phyloP scores from a whole-genome alignment of 306 rosid species.

The Fagus sylvatica region DNA sequence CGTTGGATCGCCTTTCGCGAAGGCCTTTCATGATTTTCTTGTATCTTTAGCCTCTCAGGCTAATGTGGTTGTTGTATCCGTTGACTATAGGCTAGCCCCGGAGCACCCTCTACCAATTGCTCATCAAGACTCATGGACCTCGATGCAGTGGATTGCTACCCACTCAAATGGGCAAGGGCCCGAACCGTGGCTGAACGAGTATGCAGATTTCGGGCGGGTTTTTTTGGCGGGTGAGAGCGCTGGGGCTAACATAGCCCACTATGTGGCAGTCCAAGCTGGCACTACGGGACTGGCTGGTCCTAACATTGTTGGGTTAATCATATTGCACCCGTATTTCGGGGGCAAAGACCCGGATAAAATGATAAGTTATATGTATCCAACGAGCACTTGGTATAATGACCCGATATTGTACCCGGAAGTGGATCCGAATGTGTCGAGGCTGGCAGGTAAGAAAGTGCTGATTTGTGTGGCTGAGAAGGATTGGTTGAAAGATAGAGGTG shows the following conservation, averaged over 20 bases:
- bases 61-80: conserved; percentile 16
- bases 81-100: conserved; percentile 33
- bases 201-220: conserved; percentile 26
- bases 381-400: conserved; percentile 18
- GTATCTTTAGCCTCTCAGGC: conserved; percentile 9
- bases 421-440: conserved; percentile 8
- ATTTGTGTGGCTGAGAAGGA: conserved; percentile 34
- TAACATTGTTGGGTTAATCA: conserved; percentile 8
- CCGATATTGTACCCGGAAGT: conserved; percentile 15
- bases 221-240: conserved; percentile 33
- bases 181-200: conserved; percentile 32
- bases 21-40: not conserved
- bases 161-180: conserved; percentile 22
- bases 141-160: conserved; percentile 25
- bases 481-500: conserved; percentile 20
- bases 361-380: conserved; percentile 16
- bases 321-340: conserved; percentile 28
- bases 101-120: conserved; percentile 31
- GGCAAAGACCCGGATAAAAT: conserved; percentile 8
- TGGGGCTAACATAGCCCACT: conserved; percentile 30
- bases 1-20: conserved; percentile 18
- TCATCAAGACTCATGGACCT: conserved; percentile 24
- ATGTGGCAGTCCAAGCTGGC: conserved; percentile 30
- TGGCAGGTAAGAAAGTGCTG: conserved; percentile 21
- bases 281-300: not conserved